Percentiles rank a stretch among this genome's conserved stretches.
These are phyloP conservation scores for Podosphaera aphanis DNA, from an alignment of 2,329 filamentous ascomycete species.

Conservation along the genomic window DNA sequence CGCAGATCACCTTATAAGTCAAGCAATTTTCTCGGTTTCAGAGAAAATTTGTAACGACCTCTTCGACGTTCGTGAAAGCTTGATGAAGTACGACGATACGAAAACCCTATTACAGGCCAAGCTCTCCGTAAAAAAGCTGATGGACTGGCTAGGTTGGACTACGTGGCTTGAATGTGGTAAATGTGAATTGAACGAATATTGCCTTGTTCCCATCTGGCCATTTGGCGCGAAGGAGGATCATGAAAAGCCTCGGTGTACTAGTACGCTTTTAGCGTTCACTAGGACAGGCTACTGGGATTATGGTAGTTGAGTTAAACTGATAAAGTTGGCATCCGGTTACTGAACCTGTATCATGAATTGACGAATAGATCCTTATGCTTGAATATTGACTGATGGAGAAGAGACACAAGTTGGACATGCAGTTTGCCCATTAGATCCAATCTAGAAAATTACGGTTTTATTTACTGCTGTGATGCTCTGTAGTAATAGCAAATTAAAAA, in stretches of 20 bases:
- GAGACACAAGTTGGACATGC: too few species aligned
- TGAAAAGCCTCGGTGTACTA: slow-evolving; percentile 22
- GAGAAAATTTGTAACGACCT: slow-evolving; percentile 19
- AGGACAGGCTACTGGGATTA: slow-evolving; percentile 5
- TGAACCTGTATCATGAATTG: too few species aligned
- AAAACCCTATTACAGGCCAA: too few species aligned
- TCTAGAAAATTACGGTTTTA: too few species aligned
- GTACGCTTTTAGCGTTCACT: slow-evolving; percentile 4
- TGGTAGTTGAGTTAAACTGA: too few species aligned
- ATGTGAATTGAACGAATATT: slow-evolving; percentile 30
- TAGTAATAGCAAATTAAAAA: too few species aligned
- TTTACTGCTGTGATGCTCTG: too few species aligned
- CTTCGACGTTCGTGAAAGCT: slow-evolving; percentile 7
- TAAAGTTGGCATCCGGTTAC: too few species aligned
- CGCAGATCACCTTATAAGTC: slow-evolving; percentile 23
- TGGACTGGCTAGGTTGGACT: slow-evolving; percentile 31
- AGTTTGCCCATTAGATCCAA: too few species aligned
- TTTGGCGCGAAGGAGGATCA: slow-evolving; percentile 31
- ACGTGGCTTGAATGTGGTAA: slow-evolving; percentile 32
- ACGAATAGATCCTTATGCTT: too few species aligned
- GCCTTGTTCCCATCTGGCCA: slow-evolving; percentile 40
- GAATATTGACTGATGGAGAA: too few species aligned
- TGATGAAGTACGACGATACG: slow-evolving; percentile 1
- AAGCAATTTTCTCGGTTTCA: slow-evolving; percentile 20
- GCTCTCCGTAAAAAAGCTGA: slow-evolving; percentile 16